Base-by-base conservation (phyloP, 768 basidiomycete genomes). In the Leccinum longicurvipes region DNA sequence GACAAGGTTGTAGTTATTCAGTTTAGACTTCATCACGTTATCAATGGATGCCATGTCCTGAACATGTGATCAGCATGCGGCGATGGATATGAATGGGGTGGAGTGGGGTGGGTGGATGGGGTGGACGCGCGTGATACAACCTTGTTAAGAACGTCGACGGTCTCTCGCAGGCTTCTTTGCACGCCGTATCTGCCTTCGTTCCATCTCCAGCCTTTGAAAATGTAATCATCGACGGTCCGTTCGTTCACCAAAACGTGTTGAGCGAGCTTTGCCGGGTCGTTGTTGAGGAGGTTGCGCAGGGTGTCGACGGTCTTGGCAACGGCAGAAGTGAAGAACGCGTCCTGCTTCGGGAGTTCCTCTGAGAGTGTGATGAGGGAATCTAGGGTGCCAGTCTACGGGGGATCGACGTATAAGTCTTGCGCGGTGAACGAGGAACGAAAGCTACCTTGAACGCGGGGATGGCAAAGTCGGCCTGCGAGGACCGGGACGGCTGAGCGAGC, bases 271-370 rank as follows among this genome's bases (percentile, higher is more conserved):
- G 78, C 69, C 4, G 88, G 82, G 64, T 97, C 92, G 63, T 96
- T 95, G 67, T 93, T 93, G 45, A 94, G 74, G 53, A 99, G 80
- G 61, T 88, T 91, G 48, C 94, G 87, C 53, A 98, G 80, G 0
- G 93, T 94, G 67, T 98, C 97, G 49, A 98, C 93, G 8, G 86
- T 86, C 77, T 96, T 98, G 47, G 93, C 92, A 58, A 96, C 88
- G 8, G 85, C 85, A 14, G 81, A 76, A 2, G 93, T 97, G 76
- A 98, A 95, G 78, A 82, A 85, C 36, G 79, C 67, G 64, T 98
- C 97, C 55, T 90, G 85, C 75, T 98, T 99, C 7, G 94, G 92
- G 39, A 98, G 80, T 47, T 90, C 86, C 67, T 98, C 97, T 15
- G 94, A 96, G 50, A 98, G 81, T 2, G 84, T 80, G 57, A 99